Percentiles rank a stretch among this genome's conserved stretches.
Conservation (phyloP, 805 yeast genomes). For the Barnettozyma californica region DNA sequence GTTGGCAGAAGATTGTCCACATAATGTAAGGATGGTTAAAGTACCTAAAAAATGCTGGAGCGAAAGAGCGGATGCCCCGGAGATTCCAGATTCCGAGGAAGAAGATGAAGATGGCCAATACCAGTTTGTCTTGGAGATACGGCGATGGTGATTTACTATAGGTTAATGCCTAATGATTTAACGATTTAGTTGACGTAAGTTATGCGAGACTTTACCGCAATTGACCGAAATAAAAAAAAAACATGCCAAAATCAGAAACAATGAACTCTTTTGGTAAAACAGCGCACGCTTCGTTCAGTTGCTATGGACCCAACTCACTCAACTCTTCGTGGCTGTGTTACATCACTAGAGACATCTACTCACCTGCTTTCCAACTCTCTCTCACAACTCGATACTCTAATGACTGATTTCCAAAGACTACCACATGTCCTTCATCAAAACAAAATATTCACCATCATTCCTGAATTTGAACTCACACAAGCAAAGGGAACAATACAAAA, state of each 20-base stretch:
- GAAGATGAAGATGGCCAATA: neutral
- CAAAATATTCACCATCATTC: slow-evolving; percentile 45
- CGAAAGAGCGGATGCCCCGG: neutral
- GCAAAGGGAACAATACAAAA: slow-evolving; percentile 34
- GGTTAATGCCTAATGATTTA: neutral
- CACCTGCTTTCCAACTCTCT: slow-evolving; percentile 31
- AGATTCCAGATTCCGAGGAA: slow-evolving; percentile 3
- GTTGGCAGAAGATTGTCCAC: neutral
- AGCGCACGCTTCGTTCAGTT: neutral
- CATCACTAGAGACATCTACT: slow-evolving; percentile 31
- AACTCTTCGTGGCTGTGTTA: slow-evolving; percentile 27
- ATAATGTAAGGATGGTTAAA: slow-evolving; percentile 2
- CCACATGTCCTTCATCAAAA: slow-evolving; percentile 37
- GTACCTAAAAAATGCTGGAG: neutral
- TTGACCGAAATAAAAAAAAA: neutral
- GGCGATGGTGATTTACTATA: neutral
- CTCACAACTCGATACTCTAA: slow-evolving; percentile 26
- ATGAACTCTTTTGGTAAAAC: neutral
- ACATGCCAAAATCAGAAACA: neutral
- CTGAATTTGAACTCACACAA: slow-evolving; percentile 40
- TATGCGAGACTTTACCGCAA: neutral
- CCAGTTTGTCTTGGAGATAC: slow-evolving; percentile 1
- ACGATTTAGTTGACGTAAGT: neutral
- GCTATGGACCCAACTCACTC: slow-evolving; percentile 3
- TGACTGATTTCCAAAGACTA: slow-evolving; percentile 37